Conservation (phyloP, 2,329 filamentous ascomycete species). For the Cephalotrichum gorgonifer region DNA sequence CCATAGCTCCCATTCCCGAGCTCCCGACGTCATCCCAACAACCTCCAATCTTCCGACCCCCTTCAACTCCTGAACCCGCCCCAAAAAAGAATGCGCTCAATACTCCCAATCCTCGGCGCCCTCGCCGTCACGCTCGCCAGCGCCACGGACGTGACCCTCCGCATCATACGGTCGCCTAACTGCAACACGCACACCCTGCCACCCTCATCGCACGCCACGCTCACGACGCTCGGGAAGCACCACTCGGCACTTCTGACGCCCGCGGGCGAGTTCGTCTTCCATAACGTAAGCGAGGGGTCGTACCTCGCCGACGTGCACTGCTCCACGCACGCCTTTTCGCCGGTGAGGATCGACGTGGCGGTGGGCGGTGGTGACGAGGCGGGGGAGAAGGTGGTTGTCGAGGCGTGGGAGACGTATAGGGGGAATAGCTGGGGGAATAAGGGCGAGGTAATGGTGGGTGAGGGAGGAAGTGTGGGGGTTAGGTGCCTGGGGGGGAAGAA, state of each 20-base stretch:
- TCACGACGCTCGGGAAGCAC: conserved; percentile 28
- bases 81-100: background rate
- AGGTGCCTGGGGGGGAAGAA: conserved; percentile 53
- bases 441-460: conserved; percentile 48
- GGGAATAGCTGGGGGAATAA: conserved; percentile 87
- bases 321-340: conserved; percentile 63
- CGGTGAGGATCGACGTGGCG: conserved; percentile 67
- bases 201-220: conserved; percentile 55
- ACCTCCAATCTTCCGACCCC: background rate
- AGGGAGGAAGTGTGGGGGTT: conserved; percentile 43
- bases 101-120: conserved; percentile 22
- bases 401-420: conserved; percentile 74
- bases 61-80: background rate
- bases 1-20: no score
- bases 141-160: conserved; percentile 35
- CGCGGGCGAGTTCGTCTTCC: conserved; percentile 65
- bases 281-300: conserved; percentile 57
- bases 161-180: conserved; percentile 19
- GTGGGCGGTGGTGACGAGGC: conserved; percentile 40
- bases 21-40: background rate
- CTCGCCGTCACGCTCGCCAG: conserved; percentile 19
- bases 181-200: conserved; percentile 46
- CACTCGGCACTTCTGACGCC: conserved; percentile 53
- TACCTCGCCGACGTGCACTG: conserved; percentile 79
- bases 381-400: conserved; percentile 66